A percentile compares a stretch with the other conserved stretches of the same genome.
phyloP scores from a whole-genome alignment of 108 stramenopile species.

The Asterionellopsis glacialis region DNA sequence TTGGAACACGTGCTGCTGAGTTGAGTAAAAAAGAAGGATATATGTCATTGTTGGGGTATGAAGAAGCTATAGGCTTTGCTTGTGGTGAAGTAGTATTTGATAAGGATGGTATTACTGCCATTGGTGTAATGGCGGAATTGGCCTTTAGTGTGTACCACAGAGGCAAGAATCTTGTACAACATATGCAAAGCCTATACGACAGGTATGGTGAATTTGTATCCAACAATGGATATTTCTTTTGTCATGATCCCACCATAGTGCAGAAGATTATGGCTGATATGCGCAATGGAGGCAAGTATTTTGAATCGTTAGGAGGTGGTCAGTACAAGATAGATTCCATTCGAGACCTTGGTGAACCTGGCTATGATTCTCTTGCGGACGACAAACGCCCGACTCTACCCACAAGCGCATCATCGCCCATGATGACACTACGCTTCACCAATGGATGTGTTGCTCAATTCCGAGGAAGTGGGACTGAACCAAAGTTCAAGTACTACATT shows the following conservation, averaged over 20 bases:
- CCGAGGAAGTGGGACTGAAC: constrained; percentile 95
- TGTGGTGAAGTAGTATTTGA: constrained; percentile 89
- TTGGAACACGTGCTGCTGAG: constrained; percentile 66
- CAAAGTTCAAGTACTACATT: constrained; percentile 98
- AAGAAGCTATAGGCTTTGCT: constrained; percentile 97
- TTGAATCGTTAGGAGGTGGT: constrained; percentile 36
- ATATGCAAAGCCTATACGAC: constrained; percentile 73
- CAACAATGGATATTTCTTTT: constrained; percentile 90
- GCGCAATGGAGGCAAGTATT: constrained; percentile 65
- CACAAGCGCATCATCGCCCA: constrained; percentile 74
- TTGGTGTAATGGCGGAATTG: constrained; percentile 84
- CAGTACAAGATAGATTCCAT: constrained; percentile 67
- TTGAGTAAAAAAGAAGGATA: constrained; percentile 65
- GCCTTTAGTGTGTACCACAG: constrained; percentile 49
- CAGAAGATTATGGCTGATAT: constrained; percentile 76
- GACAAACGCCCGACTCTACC: constrained; percentile 84
- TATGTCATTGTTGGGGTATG: constrained; percentile 83
- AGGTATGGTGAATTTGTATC: constrained; percentile 90
- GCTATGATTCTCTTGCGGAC: constrained; percentile 78
- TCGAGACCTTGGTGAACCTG: constrained; percentile 81
- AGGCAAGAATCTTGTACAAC: constrained; percentile 52
- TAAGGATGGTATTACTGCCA: constrained; percentile 86
- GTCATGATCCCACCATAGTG: constrained; percentile 71
- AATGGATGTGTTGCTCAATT: constrained; percentile 95
- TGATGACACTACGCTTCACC: constrained; percentile 90